Conservation (phyloP, 345 rosid genomes). For the Salix purpurea region DNA sequence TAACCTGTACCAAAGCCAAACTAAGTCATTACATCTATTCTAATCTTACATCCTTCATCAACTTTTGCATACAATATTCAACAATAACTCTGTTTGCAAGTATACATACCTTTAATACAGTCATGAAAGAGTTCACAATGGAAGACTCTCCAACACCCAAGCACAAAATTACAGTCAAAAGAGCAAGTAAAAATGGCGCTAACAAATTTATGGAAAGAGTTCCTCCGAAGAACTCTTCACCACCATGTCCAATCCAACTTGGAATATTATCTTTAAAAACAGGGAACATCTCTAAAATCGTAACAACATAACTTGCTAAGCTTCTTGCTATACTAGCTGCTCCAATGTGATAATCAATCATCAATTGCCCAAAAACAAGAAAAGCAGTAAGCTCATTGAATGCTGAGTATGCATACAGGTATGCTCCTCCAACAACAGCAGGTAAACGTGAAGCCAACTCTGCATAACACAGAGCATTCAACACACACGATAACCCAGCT, state of each 20-base stretch:
- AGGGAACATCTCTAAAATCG: slow-evolving; percentile 72
- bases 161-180: slow-evolving; percentile 69
- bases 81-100: background rate
- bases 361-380: slow-evolving; percentile 83
- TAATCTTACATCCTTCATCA: background rate
- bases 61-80: background rate
- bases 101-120: slow-evolving; percentile 56
- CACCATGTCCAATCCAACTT: slow-evolving; percentile 79
- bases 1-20: slow-evolving; percentile 43
- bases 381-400: slow-evolving; percentile 91
- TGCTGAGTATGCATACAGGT: slow-evolving; percentile 73
- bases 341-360: slow-evolving; percentile 94
- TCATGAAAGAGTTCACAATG: slow-evolving; percentile 68
- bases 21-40: background rate
- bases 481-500: slow-evolving; percentile 83
- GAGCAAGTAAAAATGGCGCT: slow-evolving; percentile 66
- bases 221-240: slow-evolving; percentile 74
- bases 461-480: slow-evolving; percentile 94
- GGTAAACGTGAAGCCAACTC: slow-evolving; percentile 86
- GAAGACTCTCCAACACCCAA: slow-evolving; percentile 86
- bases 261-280: slow-evolving; percentile 57
- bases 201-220: slow-evolving; percentile 69
- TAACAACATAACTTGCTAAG: slow-evolving; percentile 70
- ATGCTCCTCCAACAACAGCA: slow-evolving; percentile 97
- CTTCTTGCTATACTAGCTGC: slow-evolving; percentile 97